Evolutionary conservation across 306 rosid species (phyloP).

Genomic region (Hippophae tibetana): DNA sequence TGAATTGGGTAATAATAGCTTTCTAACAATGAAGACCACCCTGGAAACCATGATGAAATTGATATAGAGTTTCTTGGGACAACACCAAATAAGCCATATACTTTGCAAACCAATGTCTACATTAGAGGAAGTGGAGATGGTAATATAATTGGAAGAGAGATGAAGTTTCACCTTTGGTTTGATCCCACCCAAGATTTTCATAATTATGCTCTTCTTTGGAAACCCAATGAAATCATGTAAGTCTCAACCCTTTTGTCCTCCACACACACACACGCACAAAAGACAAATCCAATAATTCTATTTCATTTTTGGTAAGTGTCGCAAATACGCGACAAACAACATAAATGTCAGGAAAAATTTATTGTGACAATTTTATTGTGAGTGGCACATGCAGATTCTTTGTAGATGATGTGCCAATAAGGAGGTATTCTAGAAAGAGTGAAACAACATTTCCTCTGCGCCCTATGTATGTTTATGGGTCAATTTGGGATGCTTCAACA

Average conservation of each 20-base stretch:
- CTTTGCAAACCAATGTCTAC: slow-evolving; percentile 84
- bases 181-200: slow-evolving; percentile 81
- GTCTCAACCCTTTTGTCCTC: not conserved
- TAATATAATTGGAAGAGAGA: slow-evolving; percentile 66
- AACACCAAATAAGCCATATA: slow-evolving; percentile 63
- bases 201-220: slow-evolving; percentile 71
- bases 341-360: not conserved
- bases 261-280: not conserved
- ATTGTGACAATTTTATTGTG: not conserved
- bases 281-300: not conserved
- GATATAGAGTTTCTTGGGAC: slow-evolving; percentile 90
- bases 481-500: slow-evolving; percentile 90
- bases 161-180: slow-evolving; percentile 81
- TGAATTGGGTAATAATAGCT: slow-evolving; percentile 31
- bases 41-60: slow-evolving; percentile 79
- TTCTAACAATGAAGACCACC: slow-evolving; percentile 76
- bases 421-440: slow-evolving; percentile 60
- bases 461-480: slow-evolving; percentile 77
- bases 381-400: slow-evolving; percentile 41
- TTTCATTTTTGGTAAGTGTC: not conserved
- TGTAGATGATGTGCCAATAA: slow-evolving; percentile 79
- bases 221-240: slow-evolving; percentile 73
- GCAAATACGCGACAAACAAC: no score
- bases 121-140: slow-evolving; percentile 85
- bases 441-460: slow-evolving; percentile 70